A percentile compares a stretch with the other conserved stretches of the same genome.
These are phyloP conservation scores for Elsinoe ampelina DNA, from an alignment of 2,329 filamentous ascomycete species.

Conservation along the genomic window DNA sequence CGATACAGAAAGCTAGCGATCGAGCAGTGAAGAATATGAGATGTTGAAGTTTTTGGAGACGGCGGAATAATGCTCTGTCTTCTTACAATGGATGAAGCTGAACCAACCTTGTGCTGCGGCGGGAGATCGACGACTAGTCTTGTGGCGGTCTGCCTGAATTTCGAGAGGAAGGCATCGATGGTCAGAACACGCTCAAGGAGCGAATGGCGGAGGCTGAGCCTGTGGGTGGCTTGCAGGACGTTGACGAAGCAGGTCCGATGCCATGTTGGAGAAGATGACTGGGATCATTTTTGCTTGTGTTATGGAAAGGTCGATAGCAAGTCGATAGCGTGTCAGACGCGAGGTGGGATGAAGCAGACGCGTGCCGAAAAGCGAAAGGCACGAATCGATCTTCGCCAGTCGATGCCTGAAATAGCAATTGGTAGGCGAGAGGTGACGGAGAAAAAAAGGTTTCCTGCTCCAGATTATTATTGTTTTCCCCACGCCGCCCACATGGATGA, in stretches of 20 bases:
- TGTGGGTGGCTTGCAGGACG: not conserved
- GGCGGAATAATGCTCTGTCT: not conserved
- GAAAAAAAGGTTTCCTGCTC: too few relatives aligned
- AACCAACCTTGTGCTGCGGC: not conserved
- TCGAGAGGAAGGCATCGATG: not conserved
- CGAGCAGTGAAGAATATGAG: too few relatives aligned
- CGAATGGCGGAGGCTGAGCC: not conserved
- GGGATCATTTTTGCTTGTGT: too few relatives aligned
- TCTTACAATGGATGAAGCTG: conserved; percentile 1
- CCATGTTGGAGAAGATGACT: not conserved
- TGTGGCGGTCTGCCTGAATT: not conserved
- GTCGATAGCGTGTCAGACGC: not conserved
- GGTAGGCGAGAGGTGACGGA: conserved; percentile 2
- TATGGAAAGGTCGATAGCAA: too few relatives aligned
- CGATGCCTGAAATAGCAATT: not conserved
- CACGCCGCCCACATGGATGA: not conserved
- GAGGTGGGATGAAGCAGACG: too few relatives aligned
- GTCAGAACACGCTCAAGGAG: not conserved
- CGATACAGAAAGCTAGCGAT: too few relatives aligned
- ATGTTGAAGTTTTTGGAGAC: too few relatives aligned
- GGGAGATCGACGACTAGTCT: not conserved
- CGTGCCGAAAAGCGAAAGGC: not conserved
- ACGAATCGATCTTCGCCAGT: conserved; percentile 1
- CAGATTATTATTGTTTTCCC: not conserved
- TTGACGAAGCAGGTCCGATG: not conserved